A percentile compares a stretch with the other conserved stretches of the same genome.
These are phyloP conservation scores for Arachis stenosperma DNA, from an alignment of 306 rosid genomes.

Conservation along the genomic window DNA sequence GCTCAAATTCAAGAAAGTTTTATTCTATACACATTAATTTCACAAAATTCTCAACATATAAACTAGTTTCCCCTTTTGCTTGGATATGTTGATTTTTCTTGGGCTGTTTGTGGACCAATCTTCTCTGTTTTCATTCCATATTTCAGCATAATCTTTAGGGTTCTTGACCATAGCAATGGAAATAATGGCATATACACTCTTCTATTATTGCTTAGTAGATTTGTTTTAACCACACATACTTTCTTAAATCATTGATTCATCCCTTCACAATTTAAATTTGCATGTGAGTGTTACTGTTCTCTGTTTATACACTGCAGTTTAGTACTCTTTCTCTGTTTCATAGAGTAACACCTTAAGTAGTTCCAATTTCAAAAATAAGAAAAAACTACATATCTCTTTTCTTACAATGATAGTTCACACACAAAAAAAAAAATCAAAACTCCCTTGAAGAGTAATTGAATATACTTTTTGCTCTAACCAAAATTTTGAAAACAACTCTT, in stretches of 20 bases:
- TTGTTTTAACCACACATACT: not conserved
- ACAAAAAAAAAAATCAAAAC: too few species aligned
- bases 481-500: too few species aligned
- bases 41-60: not conserved
- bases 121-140: slow-evolving; percentile 19
- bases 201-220: not conserved
- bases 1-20: slow-evolving; percentile 25
- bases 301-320: too few species aligned
- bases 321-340: too few species aligned
- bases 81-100: slow-evolving; percentile 9
- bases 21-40: slow-evolving; percentile 9
- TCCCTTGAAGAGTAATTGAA: too few species aligned
- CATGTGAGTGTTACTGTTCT: too few species aligned
- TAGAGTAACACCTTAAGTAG: too few species aligned
- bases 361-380: too few species aligned
- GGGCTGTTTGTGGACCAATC: slow-evolving; percentile 12
- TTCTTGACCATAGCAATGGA: slow-evolving; percentile 24
- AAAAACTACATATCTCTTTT: too few species aligned
- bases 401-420: too few species aligned
- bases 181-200: not conserved
- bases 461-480: too few species aligned
- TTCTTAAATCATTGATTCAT: not conserved
- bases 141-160: slow-evolving; percentile 1
- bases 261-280: too few species aligned
- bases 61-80: not conserved